Conservation (phyloP, 495 filamentous ascomycete species). For the Extremus antarcticus region DNA sequence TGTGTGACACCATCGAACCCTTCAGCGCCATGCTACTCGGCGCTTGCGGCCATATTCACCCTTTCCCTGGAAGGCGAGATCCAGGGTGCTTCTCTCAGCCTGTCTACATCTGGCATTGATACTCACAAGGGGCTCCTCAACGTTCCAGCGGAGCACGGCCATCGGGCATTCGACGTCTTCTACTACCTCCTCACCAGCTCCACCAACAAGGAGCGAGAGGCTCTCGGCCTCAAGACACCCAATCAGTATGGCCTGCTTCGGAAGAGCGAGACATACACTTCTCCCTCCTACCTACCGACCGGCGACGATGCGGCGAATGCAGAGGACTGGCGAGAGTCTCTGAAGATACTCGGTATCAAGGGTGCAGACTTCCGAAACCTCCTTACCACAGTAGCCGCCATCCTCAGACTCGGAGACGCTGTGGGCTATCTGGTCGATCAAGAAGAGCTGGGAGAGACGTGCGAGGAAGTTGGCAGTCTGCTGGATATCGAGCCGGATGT, state of each 20-base stretch:
- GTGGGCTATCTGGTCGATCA: conserved; percentile 75
- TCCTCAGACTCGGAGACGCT: conserved; percentile 86
- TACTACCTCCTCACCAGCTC: conserved; percentile 89
- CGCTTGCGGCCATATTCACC: conserved; percentile 68
- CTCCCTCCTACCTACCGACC: conserved; percentile 81
- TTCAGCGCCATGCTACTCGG: conserved; percentile 68
- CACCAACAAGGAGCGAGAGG: conserved; percentile 85
- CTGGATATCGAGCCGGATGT: conserved; percentile 81
- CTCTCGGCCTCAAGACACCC: conserved; percentile 71
- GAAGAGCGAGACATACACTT: conserved; percentile 72
- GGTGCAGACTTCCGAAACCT: conserved; percentile 68
- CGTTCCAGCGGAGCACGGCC: conserved; percentile 67
- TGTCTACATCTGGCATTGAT: conserved; percentile 83
- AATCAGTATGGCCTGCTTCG: conserved; percentile 68
- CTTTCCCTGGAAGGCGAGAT: conserved; percentile 72
- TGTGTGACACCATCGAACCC: conserved; percentile 84
- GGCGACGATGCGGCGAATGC: conserved; percentile 88
- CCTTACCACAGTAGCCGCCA: conserved; percentile 70
- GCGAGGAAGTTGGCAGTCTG: conserved; percentile 79
- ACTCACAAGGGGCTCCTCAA: conserved; percentile 70
- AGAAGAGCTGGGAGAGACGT: conserved; percentile 74
- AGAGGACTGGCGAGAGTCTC: conserved; percentile 74
- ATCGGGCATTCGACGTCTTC: conserved; percentile 95
- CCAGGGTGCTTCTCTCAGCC: conserved; percentile 58
- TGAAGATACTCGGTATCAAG: conserved; percentile 87